A percentile compares a stretch with the other conserved stretches of the same genome.
Evolutionary conservation across 23 red algal genomes (phyloP).

Genomic region (Gracilaria gracilis): DNA sequence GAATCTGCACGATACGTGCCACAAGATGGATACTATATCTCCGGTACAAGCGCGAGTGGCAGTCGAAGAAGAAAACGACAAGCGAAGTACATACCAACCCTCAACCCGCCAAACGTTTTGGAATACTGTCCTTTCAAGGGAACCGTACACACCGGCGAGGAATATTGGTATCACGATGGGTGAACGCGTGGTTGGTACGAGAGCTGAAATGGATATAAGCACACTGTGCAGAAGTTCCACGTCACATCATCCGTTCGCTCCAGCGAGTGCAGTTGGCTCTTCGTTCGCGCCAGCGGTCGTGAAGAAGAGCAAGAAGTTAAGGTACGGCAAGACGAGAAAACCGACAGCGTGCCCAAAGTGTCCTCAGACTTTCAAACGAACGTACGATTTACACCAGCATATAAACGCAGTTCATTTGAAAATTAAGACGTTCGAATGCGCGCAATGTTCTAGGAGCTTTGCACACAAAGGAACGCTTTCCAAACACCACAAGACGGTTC

Average conservation of each 20-base stretch:
- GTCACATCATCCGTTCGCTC: neutral
- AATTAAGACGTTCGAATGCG: constrained; percentile 40
- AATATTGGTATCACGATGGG: too few species aligned
- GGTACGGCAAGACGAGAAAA: neutral
- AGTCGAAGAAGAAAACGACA: neutral
- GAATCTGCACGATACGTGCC: too few species aligned
- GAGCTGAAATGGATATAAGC: neutral
- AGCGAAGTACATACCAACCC: neutral
- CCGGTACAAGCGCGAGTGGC: too few species aligned
- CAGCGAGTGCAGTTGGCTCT: neutral
- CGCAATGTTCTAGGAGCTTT: constrained; percentile 42
- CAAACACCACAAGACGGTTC: constrained; percentile 63
- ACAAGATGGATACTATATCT: neutral
- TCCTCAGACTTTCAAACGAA: constrained; percentile 57
- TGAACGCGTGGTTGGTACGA: neutral
- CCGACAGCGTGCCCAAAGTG: constrained; percentile 5
- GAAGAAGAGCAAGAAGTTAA: neutral
- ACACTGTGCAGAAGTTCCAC: neutral
- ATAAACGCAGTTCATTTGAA: constrained; percentile 63
- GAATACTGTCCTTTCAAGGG: constrained; percentile 11
- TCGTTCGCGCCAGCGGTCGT: neutral
- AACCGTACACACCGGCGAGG: neutral
- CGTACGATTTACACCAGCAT: constrained; percentile 65
- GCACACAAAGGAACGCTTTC: constrained; percentile 67
- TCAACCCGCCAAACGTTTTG: neutral